phyloP scores from a whole-genome alignment of 352 stramenopile genomes.

The Globisporangium polare region DNA sequence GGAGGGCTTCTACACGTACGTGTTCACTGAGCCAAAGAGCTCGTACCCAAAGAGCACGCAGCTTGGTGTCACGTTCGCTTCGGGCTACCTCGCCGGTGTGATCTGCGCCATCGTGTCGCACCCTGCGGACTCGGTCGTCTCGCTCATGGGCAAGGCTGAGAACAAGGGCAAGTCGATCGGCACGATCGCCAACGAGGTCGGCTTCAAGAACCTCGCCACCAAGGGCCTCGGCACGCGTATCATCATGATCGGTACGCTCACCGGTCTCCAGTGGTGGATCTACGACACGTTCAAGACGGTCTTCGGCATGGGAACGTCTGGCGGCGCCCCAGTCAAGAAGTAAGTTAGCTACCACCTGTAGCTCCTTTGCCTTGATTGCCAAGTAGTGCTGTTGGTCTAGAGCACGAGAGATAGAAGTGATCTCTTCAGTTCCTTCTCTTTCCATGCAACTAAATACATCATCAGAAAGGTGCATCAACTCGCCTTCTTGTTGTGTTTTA shows the following conservation, averaged over 20 bases:
- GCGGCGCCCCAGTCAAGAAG: constrained; percentile 74
- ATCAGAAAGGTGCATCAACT: neutral
- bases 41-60: constrained; percentile 92
- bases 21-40: constrained; percentile 90
- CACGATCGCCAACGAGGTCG: constrained; percentile 82
- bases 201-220: constrained; percentile 73
- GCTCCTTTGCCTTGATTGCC: neutral
- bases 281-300: constrained; percentile 95
- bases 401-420: neutral
- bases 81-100: constrained; percentile 98
- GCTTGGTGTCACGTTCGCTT: constrained; percentile 96
- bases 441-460: constrained; percentile 7
- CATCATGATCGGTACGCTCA: constrained; percentile 96
- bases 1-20: constrained; percentile 84
- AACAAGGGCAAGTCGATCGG: constrained; percentile 91
- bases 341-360: constrained; percentile 19
- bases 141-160: constrained; percentile 92
- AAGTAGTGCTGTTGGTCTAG: constrained; percentile 1
- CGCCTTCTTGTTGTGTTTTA: neutral
- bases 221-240: constrained; percentile 92
- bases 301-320: constrained; percentile 90
- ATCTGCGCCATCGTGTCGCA: constrained; percentile 99
- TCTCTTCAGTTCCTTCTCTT: too few species aligned
- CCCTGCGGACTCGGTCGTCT: constrained; percentile 98
- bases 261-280: constrained; percentile 96